Conservation (phyloP, 768 basidiomycete genomes). For the Kwoniella newhampshirensis region DNA sequence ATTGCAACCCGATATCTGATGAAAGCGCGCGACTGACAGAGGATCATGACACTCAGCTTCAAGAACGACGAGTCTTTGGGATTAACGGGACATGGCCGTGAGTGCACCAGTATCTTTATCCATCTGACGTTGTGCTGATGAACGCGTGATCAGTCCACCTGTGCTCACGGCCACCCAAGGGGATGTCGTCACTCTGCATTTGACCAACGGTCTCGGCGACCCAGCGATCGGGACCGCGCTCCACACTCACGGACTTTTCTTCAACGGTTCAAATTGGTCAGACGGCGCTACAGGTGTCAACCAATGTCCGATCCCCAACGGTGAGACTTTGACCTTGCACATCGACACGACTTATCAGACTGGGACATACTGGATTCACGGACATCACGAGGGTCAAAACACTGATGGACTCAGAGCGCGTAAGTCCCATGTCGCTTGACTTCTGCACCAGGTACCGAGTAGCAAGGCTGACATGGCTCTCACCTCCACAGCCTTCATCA, state of each 20-base stretch:
- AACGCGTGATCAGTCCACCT: conserved; percentile 63
- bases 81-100: conserved; percentile 94
- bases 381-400: conserved; percentile 65
- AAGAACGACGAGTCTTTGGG: conserved; percentile 72
- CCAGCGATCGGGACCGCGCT: conserved; percentile 61
- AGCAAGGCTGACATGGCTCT: too few relatives aligned
- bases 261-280: conserved; percentile 81
- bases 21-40: neutral
- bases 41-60: conserved; percentile 44
- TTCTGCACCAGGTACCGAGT: neutral
- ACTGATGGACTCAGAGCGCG: conserved; percentile 83
- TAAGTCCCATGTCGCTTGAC: conserved; percentile 12
- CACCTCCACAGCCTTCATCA: conserved; percentile 61
- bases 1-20: neutral
- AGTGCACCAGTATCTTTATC: conserved; percentile 48
- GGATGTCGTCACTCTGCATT: conserved; percentile 76
- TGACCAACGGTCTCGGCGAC: conserved; percentile 65
- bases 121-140: neutral
- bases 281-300: conserved; percentile 81
- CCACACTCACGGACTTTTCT: conserved; percentile 95
- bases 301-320: conserved; percentile 77
- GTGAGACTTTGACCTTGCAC: conserved; percentile 68
- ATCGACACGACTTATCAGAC: conserved; percentile 57
- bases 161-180: conserved; percentile 69
- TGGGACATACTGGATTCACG: conserved; percentile 46